Conservation (phyloP, 345 rosid species). For the Hypericum androsaemum region DNA sequence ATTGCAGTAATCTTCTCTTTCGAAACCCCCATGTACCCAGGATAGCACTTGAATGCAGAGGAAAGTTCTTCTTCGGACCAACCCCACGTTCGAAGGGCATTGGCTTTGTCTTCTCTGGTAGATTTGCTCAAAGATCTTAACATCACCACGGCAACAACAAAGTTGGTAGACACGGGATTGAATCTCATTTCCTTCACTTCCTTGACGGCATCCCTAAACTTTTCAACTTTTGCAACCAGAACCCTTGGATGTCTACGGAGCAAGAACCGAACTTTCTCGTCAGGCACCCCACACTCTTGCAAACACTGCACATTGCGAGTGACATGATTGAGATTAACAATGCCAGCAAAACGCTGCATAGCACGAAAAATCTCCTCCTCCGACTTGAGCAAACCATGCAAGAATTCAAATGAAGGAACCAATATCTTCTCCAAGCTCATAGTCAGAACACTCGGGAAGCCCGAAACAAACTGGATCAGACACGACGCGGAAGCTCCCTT, state of each 20-base stretch:
- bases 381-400: conserved; percentile 9
- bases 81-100: conserved; percentile 10
- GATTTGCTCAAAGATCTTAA: background rate
- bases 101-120: conserved; percentile 13
- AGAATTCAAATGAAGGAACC: conserved; percentile 10
- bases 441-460: conserved; percentile 13
- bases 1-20: conserved; percentile 15
- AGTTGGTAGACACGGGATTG: conserved; percentile 6
- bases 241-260: background rate
- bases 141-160: conserved; percentile 10
- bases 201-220: conserved; percentile 10
- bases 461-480: conserved; percentile 3
- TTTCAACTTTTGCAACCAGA: background rate
- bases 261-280: background rate
- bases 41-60: conserved; percentile 14
- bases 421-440: conserved; percentile 13
- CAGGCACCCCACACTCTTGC: conserved; percentile 20
- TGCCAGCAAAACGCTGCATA: background rate
- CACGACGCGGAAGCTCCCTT: conserved; percentile 12
- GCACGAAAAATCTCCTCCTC: conserved; percentile 6
- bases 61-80: conserved; percentile 17
- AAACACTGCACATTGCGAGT: conserved; percentile 8
- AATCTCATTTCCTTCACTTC: conserved; percentile 15
- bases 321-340: background rate
- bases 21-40: conserved; percentile 15